Evolutionary conservation across 495 filamentous ascomycete genomes (phyloP).

Genomic region (Penicillium nucicola): DNA sequence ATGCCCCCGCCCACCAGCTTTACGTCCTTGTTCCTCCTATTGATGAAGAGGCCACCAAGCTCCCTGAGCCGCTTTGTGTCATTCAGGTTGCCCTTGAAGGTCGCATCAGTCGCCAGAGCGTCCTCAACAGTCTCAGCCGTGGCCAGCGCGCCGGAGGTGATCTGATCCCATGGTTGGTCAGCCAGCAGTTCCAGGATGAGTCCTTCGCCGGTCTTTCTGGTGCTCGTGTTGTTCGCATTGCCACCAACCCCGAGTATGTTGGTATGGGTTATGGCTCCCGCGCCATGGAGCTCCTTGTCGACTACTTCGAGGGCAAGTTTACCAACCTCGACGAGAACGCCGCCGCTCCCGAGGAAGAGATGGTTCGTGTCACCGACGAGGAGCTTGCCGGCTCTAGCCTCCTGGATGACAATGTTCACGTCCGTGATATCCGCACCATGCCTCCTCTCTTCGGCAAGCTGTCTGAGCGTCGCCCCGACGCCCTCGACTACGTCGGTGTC

Average conservation of each 20-base stretch:
- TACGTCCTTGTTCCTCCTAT: slow-evolving; percentile 92
- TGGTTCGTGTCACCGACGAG: slow-evolving; percentile 78
- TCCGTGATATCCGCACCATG: slow-evolving; percentile 87
- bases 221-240: slow-evolving; percentile 89
- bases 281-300: slow-evolving; percentile 77
- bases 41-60: slow-evolving; percentile 65
- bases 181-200: slow-evolving; percentile 97
- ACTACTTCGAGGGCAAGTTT: slow-evolving; percentile 96
- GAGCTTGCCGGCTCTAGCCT: slow-evolving; percentile 78
- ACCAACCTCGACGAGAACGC: slow-evolving; percentile 70
- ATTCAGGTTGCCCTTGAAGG: slow-evolving; percentile 95
- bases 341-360: slow-evolving; percentile 46
- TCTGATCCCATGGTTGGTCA: slow-evolving; percentile 96
- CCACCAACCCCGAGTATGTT: slow-evolving; percentile 92
- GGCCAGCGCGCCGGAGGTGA: slow-evolving; percentile 91
- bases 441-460: slow-evolving; percentile 91
- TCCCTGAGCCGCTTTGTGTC: slow-evolving; percentile 93
- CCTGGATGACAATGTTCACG: slow-evolving; percentile 79
- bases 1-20: slow-evolving; percentile 95
- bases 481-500: slow-evolving; percentile 89
- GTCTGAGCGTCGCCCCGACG: slow-evolving; percentile 74
- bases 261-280: slow-evolving; percentile 92
- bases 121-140: slow-evolving; percentile 81
- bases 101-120: slow-evolving; percentile 87
- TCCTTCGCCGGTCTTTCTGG: slow-evolving; percentile 93